Base-by-base conservation (phyloP, 2,329 filamentous ascomycete species). In the Aciculosporium take region DNA sequence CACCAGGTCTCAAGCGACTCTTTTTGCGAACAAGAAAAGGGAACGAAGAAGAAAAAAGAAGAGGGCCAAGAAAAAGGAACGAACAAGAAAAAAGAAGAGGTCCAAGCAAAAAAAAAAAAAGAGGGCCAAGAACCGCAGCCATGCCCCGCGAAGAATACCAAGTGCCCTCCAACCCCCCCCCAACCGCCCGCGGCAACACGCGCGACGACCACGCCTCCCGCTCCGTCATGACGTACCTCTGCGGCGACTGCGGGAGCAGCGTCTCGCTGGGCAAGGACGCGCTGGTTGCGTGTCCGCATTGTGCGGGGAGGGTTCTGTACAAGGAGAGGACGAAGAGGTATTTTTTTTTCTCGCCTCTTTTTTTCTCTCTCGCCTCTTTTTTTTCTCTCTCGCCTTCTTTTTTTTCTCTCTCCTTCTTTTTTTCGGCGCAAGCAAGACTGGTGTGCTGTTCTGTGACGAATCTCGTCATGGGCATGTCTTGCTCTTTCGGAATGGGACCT, bases 271-370 rank as follows among this genome's bases (percentile, higher is more conserved):
- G 53, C 45, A 61, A 63, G 54, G 65, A 67, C 45, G 72, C 72
- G 37, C 68, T 76, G n/a, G 61, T 65, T 38, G 62, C 62, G 18
- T 64, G 63, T 50, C 59, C 61, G 43, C 62, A 65, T 48, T 98
- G 91, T 62, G 91, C 91, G 7, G 91, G 94, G 56, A 80, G 91
- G 50, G 87, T 98, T 46, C 66, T 98, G 51, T 96, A 96, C 67
- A 98, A 98, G 76, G 85, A 95, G 75, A 69, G 91, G 58, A 98
- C 91, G 34, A 95, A 94, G 72, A 78, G 91, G 91, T 95, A 61
- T 64, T 81, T 66, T 40, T 12, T 12, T 17, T 24, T 9, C 9
- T 30, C 17, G 9, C 24, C 15, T 2, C 7, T 15, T 7, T 15
- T 3, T 6, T 31, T 31, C 3, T 15, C 21, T 3, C 9, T 20